Evolutionary conservation across 352 stramenopile genomes (phyloP).

Genomic region (Phytophthora sansomeana): DNA sequence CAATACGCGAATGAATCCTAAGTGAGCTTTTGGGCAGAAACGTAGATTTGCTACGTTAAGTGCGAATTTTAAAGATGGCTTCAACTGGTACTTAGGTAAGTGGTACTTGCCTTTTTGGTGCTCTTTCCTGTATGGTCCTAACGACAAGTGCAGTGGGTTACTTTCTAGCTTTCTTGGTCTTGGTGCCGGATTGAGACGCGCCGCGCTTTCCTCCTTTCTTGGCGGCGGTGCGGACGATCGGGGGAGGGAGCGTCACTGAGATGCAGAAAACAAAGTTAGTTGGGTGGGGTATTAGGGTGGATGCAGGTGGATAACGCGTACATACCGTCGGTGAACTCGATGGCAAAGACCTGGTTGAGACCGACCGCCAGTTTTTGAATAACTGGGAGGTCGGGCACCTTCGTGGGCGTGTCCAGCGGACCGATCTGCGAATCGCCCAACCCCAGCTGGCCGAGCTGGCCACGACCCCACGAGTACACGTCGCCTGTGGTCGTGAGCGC

Average conservation of each 20-base stretch:
- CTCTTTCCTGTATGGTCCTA: not conserved
- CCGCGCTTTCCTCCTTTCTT: constrained; percentile 34
- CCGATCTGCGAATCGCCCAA: constrained; percentile 48
- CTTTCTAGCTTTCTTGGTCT: constrained; percentile 49
- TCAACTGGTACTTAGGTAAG: not conserved
- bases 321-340: constrained; percentile 82
- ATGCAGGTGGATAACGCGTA: not conserved
- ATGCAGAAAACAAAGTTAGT: constrained; percentile 14
- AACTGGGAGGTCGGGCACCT: constrained; percentile 54
- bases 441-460: constrained; percentile 75
- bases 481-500: constrained; percentile 57
- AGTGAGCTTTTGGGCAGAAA: constrained; percentile 13
- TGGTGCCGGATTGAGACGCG: constrained; percentile 4
- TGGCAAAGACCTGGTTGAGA: constrained; percentile 79
- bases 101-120: not conserved
- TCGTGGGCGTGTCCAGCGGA: constrained; percentile 54
- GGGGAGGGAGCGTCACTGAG: constrained; percentile 61
- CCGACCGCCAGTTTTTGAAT: constrained; percentile 75
- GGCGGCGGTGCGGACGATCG: constrained; percentile 28
- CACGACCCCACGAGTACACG: constrained; percentile 81
- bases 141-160: constrained; percentile 20
- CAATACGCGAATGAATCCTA: constrained; percentile 21
- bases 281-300: not conserved
- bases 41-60: not conserved
- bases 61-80: not conserved